A percentile compares a stretch with the other conserved stretches of the same genome.
Evolutionary conservation across 176 grass and related monocot species (phyloP).

Genomic region (Areca catechu): DNA sequence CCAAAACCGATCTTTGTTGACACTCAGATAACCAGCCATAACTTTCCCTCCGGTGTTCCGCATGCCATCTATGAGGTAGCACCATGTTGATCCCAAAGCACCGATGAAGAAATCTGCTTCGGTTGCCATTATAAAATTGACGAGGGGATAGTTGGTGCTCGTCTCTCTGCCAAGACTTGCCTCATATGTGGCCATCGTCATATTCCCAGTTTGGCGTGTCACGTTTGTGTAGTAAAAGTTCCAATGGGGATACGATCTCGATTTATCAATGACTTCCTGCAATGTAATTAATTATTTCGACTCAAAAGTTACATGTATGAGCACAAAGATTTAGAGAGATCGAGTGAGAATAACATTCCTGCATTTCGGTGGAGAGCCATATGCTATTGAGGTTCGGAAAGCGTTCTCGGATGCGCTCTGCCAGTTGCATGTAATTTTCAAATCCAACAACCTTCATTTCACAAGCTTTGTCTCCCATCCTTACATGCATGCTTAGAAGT

Average conservation of each 20-base stretch:
- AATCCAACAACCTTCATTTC: constrained; percentile 53
- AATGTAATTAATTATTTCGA: too few species aligned
- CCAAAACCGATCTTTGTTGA: constrained; percentile 79
- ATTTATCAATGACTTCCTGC: constrained; percentile 47
- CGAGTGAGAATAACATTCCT: constrained; percentile 18
- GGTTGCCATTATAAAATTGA: constrained; percentile 54
- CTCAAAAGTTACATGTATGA: too few species aligned
- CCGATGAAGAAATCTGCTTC: constrained; percentile 61
- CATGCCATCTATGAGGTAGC: constrained; percentile 62
- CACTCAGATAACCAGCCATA: constrained; percentile 46
- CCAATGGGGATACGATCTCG: constrained; percentile 37
- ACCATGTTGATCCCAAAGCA: constrained; percentile 71
- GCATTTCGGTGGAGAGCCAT: constrained; percentile 77
- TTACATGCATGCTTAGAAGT: constrained; percentile 60
- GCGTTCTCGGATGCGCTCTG: constrained; percentile 12
- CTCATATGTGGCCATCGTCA: constrained; percentile 46
- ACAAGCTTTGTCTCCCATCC: constrained; percentile 76
- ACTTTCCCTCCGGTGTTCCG: constrained; percentile 56
- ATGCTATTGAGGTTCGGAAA: constrained; percentile 45
- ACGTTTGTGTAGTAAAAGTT: constrained; percentile 66
- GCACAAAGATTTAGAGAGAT: too few species aligned
- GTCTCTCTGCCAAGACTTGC: constrained; percentile 42
- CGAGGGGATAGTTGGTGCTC: constrained; percentile 53
- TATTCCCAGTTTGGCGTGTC: constrained; percentile 29
- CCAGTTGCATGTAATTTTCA: constrained; percentile 59